A percentile compares a stretch with the other conserved stretches of the same genome.
These are phyloP conservation scores for Sporothrix protearum DNA, from an alignment of 2,329 filamentous ascomycete genomes.

Conservation along the genomic window DNA sequence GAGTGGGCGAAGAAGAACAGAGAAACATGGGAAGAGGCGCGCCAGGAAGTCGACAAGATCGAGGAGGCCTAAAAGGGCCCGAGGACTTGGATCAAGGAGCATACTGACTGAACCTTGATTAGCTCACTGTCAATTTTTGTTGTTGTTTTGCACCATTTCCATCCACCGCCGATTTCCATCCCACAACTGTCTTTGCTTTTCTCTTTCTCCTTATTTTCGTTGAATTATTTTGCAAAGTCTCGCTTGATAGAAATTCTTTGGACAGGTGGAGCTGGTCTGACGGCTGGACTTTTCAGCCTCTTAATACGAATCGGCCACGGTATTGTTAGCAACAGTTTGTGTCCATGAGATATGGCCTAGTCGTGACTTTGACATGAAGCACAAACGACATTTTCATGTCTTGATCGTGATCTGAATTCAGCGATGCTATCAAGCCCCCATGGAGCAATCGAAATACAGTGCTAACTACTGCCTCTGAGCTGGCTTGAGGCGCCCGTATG, in stretches of 20 bases:
- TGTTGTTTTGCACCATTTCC: background rate
- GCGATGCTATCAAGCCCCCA: background rate
- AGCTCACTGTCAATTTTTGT: background rate
- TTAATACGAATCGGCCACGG: background rate
- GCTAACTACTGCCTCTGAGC: background rate
- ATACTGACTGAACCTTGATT: background rate
- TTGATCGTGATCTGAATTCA: background rate
- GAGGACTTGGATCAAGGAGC: too few relatives aligned
- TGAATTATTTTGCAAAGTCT: background rate
- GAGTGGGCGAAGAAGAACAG: slow-evolving; percentile 92
- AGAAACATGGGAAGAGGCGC: slow-evolving; percentile 89
- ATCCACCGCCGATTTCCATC: background rate
- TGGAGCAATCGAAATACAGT: background rate
- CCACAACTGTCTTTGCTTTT: background rate
- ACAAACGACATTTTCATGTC: background rate
- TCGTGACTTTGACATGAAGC: background rate
- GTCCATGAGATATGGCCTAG: background rate
- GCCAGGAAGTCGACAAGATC: slow-evolving; percentile 84
- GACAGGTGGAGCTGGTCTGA: background rate
- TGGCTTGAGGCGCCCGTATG: too few relatives aligned
- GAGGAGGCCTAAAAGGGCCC: slow-evolving; percentile 49
- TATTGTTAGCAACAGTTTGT: background rate
- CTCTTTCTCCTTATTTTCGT: background rate
- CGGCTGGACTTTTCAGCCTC: background rate
- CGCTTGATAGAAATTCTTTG: background rate